phyloP scores from a whole-genome alignment of 352 stramenopile genomes.

The Globisporangium paddicum region DNA sequence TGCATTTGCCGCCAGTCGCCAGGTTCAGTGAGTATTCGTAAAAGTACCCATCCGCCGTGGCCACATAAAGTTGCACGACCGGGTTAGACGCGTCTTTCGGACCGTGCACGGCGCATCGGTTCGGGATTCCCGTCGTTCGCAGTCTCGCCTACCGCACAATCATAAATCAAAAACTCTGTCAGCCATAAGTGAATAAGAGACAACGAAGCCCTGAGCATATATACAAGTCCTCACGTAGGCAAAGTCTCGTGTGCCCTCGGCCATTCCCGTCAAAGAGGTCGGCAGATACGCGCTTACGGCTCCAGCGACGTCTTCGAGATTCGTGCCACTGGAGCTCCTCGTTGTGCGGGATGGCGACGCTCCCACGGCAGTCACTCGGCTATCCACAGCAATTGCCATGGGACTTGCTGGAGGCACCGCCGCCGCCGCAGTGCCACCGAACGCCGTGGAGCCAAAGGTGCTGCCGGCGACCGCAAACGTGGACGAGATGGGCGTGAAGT shows the following conservation, averaged over 20 bases:
- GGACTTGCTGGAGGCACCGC: not conserved
- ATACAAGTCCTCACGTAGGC: slow-evolving; percentile 56
- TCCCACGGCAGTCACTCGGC: not conserved
- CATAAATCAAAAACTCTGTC: not conserved
- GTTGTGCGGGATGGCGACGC: slow-evolving; percentile 15
- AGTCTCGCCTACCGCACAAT: slow-evolving; percentile 50
- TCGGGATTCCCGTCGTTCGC: slow-evolving; percentile 60
- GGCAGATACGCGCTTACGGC: slow-evolving; percentile 73
- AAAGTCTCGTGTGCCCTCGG: slow-evolving; percentile 85
- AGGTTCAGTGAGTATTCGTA: slow-evolving; percentile 86
- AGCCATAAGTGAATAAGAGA: not conserved
- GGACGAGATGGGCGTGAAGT: slow-evolving; percentile 70
- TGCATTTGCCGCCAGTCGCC: slow-evolving; percentile 67
- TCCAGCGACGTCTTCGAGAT: slow-evolving; percentile 64
- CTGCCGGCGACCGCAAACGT: slow-evolving; percentile 66
- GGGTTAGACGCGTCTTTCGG: slow-evolving; percentile 46
- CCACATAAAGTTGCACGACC: slow-evolving; percentile 71
- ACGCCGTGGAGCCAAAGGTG: slow-evolving; percentile 50
- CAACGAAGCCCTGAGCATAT: not conserved
- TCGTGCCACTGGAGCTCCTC: slow-evolving; percentile 35
- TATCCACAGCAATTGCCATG: not conserved
- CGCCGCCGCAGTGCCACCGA: slow-evolving; percentile 17
- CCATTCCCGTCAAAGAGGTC: slow-evolving; percentile 71
- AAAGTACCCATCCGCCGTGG: slow-evolving; percentile 78
- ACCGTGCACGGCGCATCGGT: slow-evolving; percentile 76